Percentiles rank a stretch among this genome's conserved stretches.
Conservation (phyloP, 345 rosid species). For the Eutrema yunnanense region DNA sequence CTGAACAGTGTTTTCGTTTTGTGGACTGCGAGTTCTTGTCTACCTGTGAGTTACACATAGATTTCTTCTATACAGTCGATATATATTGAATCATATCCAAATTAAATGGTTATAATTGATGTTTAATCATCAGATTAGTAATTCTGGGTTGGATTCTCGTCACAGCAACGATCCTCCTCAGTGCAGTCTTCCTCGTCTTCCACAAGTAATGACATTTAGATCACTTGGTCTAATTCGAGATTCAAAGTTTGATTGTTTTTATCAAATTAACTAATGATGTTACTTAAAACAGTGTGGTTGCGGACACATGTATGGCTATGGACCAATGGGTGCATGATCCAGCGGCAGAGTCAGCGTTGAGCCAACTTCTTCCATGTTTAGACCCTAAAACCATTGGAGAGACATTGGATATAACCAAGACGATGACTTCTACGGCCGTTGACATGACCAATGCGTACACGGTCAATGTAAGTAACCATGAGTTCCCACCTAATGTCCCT, state of each 20-base stretch:
- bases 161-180: conserved; percentile 36
- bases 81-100: background rate
- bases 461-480: conserved; percentile 40
- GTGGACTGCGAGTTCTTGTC: conserved; percentile 38
- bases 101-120: background rate
- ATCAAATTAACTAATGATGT: background rate
- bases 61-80: background rate
- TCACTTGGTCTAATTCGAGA: background rate
- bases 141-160: conserved; percentile 51
- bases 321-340: conserved; percentile 72
- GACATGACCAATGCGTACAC: conserved; percentile 40
- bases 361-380: conserved; percentile 61
- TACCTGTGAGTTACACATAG: conserved; percentile 40
- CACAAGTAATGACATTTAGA: conserved; percentile 40
- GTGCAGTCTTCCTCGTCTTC: conserved; percentile 47
- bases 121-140: conserved; percentile 32
- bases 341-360: conserved; percentile 57
- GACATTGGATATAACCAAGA: conserved; percentile 37
- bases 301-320: conserved; percentile 78
- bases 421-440: conserved; percentile 37
- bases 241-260: background rate
- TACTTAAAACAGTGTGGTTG: conserved; percentile 38
- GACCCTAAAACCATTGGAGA: conserved; percentile 50
- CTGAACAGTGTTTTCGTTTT: conserved; percentile 38
- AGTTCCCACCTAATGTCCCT: conserved; percentile 36